These are phyloP conservation scores for Metarhizium rileyi DNA, from an alignment of 2,329 filamentous ascomycete species.

Conservation along the genomic window DNA sequence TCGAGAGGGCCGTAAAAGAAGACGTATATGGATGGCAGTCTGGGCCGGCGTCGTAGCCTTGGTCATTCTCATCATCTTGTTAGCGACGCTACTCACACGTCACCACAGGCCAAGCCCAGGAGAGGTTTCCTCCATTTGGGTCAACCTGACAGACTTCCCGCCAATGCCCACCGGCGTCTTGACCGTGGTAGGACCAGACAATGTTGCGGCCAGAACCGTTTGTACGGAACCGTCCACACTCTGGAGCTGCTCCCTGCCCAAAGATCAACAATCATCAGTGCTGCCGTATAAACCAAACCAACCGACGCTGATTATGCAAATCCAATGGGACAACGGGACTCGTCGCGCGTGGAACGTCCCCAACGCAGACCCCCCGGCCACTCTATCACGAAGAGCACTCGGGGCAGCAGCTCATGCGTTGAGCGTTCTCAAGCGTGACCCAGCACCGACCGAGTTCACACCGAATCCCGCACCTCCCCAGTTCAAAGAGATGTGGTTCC, in stretches of 20 bases:
- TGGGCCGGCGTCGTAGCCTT: constrained; percentile 40
- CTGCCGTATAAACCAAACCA: constrained; percentile 55
- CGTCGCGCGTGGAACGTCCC: constrained; percentile 38
- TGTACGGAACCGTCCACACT: constrained; percentile 65
- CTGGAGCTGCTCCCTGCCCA: constrained; percentile 82
- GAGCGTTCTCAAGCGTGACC: constrained; percentile 13
- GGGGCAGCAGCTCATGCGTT: constrained; percentile 15
- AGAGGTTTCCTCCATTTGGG: constrained; percentile 48
- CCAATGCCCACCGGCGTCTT: constrained; percentile 77
- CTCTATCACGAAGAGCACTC: constrained; percentile 16
- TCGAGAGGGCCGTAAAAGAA: constrained; percentile 52
- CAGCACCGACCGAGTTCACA: constrained; percentile 23
- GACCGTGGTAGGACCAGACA: constrained; percentile 66
- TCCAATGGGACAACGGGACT: constrained; percentile 59
- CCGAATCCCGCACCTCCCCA: constrained; percentile 48
- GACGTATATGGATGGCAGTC: constrained; percentile 49
- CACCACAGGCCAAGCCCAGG: constrained; percentile 11
- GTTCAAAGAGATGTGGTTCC: constrained; percentile 65
- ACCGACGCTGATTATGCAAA: constrained; percentile 73
- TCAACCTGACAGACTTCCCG: constrained; percentile 79
- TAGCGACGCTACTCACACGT: constrained; percentile 45
- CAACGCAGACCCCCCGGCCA: constrained; percentile 24
- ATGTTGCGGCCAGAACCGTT: constrained; percentile 50
- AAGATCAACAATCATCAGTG: constrained; percentile 59
- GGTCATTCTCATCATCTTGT: constrained; percentile 46